Conservation (phyloP, 2,329 filamentous ascomycete species). For the Neofusicoccum cordaticola region DNA sequence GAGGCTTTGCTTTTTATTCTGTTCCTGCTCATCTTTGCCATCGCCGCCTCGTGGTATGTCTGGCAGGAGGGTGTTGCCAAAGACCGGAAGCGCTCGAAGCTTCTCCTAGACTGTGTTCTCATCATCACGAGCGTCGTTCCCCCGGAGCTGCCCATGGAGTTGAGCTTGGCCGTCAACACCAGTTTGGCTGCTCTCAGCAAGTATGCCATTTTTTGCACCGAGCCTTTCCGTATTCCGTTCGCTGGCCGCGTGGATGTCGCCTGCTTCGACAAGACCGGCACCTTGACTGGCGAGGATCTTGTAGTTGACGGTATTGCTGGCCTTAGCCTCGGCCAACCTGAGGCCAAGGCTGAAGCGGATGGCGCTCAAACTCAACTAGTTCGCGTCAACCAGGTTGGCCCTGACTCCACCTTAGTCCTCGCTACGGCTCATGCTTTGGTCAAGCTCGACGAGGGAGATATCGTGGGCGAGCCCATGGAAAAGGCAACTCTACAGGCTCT, state of each 20-base stretch:
- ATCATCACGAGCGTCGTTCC: slow-evolving; percentile 98
- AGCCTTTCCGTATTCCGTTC: slow-evolving; percentile 96
- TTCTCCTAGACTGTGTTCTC: slow-evolving; percentile 93
- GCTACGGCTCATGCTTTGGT: slow-evolving; percentile 94
- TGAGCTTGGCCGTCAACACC: slow-evolving; percentile 95
- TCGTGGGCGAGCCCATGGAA: slow-evolving; percentile 98
- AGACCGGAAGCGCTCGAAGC: slow-evolving; percentile 95
- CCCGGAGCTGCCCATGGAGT: slow-evolving; percentile 97
- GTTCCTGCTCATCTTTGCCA: slow-evolving; percentile 91
- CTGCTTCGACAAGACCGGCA: slow-evolving; percentile 98
- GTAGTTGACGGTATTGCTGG: slow-evolving; percentile 97
- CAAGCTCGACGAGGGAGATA: slow-evolving; percentile 92
- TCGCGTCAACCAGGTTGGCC: slow-evolving; percentile 64
- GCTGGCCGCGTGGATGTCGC: slow-evolving; percentile 93
- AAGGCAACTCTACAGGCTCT: slow-evolving; percentile 89
- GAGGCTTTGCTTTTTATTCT: slow-evolving; percentile 97
- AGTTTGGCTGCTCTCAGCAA: slow-evolving; percentile 91
- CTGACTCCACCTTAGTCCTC: slow-evolving; percentile 87
- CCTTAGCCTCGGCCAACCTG: slow-evolving; percentile 67
- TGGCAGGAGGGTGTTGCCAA: slow-evolving; percentile 94
- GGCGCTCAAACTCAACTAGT: slow-evolving; percentile 80
- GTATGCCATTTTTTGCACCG: slow-evolving; percentile 96
- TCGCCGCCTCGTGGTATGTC: slow-evolving; percentile 98
- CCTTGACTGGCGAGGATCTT: slow-evolving; percentile 90
- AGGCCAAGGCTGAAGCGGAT: slow-evolving; percentile 68